Conservation (phyloP, 495 filamentous ascomycete species). For the Penicillium argentinense region DNA sequence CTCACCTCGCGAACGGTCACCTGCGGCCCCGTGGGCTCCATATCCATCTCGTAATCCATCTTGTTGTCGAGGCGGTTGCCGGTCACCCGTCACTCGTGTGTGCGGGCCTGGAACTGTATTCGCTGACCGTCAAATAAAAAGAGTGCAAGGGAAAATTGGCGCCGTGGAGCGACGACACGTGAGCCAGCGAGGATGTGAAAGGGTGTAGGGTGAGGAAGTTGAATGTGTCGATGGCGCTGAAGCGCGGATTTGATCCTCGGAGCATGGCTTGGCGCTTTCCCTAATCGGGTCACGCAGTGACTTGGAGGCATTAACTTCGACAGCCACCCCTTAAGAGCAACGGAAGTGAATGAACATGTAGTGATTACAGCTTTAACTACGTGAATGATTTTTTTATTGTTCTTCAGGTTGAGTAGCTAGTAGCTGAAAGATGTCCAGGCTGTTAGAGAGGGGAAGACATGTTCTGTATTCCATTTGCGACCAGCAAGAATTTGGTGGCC, state of each 20-base stretch:
- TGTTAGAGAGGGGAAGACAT: slow-evolving; percentile 6
- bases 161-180: background rate
- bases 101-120: slow-evolving; percentile 11
- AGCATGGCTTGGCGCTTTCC: slow-evolving; percentile 35
- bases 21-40: slow-evolving; percentile 64
- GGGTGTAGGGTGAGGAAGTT: slow-evolving; percentile 6
- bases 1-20: slow-evolving; percentile 70
- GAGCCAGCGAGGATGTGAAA: background rate
- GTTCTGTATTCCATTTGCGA: slow-evolving; percentile 13
- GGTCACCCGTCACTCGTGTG: slow-evolving; percentile 20
- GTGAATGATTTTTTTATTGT: background rate
- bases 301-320: background rate
- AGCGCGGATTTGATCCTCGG: slow-evolving; percentile 27
- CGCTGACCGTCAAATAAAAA: background rate
- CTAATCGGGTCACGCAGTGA: slow-evolving; percentile 28
- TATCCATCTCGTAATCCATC: slow-evolving; percentile 73
- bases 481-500: slow-evolving; percentile 10
- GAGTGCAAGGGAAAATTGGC: background rate
- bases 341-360: background rate
- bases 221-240: slow-evolving; percentile 6
- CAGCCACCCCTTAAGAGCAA: too few species aligned
- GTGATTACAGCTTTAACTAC: slow-evolving; percentile 1
- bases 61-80: slow-evolving; percentile 25
- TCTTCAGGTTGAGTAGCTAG: too few species aligned
- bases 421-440: too few species aligned